Evolutionary conservation across 2,329 filamentous ascomycete species (phyloP), one percentile per base, ranked within the genome.

Genomic region (Phialocephala subalpina): DNA sequence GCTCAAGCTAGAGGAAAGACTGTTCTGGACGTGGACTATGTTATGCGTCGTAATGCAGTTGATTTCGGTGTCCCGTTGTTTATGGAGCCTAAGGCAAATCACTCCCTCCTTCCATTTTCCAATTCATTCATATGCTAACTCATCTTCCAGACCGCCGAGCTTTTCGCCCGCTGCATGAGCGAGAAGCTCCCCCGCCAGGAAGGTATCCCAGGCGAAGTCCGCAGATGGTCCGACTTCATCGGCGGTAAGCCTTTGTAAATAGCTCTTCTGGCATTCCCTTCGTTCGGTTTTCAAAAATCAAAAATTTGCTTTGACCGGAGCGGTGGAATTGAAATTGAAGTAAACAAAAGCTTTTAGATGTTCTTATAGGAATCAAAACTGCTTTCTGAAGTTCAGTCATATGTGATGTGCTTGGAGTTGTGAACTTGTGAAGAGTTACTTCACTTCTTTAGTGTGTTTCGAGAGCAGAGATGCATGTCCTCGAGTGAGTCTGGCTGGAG

Each of bases 1-100:
- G 94, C 95, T 66, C 89, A 91, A 80, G 88, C 87, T 73, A 87
- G 94, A 76, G 96, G 90, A 67, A 94, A 92, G 85, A 95, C 92
- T 42, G 84, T 93, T 67, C 83, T 92, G 68, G 96, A 99, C 77
- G 93, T 97, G 76, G 94, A 99, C 83, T 99, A 99, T 76, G 94
- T 99, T 64, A 98, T 98, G 95, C 89, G 96, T 76, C 89, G 96
- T 78, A 99, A 99, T 77, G 96, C 96, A 33, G 96, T 99, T 64
- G 96, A 99, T 82, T 99, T 99, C 79, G 95, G 95, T 73, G 94
- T 98, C 36, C 96, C 96, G 58, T 85, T 99, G 64, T 98, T 99
- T 81, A 97, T 97, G 94, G 95, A 98, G 84, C 93, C 94, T 62
- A 95, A 96, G 90, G 94, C 97, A 84, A 83, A 88, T 63, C n/a